These are phyloP conservation scores for Oenanthe sinensis DNA, from an alignment of 129 eudicot genomes.

Conservation along the genomic window DNA sequence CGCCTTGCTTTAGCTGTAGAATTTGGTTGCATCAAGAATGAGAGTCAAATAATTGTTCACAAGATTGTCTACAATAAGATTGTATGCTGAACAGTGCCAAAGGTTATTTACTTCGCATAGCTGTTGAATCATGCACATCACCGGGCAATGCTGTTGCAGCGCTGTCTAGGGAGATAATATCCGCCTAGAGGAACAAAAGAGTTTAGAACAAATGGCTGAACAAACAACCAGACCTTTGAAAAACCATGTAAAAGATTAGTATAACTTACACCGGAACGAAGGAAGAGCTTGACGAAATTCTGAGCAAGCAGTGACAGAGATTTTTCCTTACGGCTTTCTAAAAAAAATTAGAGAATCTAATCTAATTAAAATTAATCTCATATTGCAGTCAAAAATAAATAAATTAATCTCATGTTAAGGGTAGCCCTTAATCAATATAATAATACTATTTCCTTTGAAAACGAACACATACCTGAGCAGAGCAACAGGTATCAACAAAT, in stretches of 20 bases:
- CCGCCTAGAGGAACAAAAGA: constrained; percentile 24
- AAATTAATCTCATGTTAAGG: neutral
- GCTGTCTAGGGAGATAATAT: constrained; percentile 49
- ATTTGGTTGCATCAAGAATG: neutral
- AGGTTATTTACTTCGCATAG: constrained; percentile 33
- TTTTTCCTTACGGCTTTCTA: constrained; percentile 37
- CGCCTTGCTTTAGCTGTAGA: constrained; percentile 70
- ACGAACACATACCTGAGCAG: neutral
- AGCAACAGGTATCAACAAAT: neutral
- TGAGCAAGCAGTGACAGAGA: constrained; percentile 43
- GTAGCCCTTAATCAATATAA: neutral
- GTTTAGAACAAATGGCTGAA: neutral
- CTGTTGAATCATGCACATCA: constrained; percentile 40
- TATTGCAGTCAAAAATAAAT: too few relatives aligned
- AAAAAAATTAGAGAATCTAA: neutral
- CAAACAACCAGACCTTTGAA: neutral
- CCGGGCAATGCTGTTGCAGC: constrained; percentile 71
- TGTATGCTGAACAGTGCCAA: neutral
- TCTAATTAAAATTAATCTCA: neutral
- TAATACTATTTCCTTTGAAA: neutral
- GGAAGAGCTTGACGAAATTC: constrained; percentile 76
- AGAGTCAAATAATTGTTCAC: neutral
- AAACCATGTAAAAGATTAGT: neutral
- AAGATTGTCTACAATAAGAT: neutral
- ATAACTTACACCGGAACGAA: constrained; percentile 54